A percentile compares a stretch with the other conserved stretches of the same genome.
Conservation (phyloP, 352 stramenopile species). For the Globisporangium abappressorium region DNA sequence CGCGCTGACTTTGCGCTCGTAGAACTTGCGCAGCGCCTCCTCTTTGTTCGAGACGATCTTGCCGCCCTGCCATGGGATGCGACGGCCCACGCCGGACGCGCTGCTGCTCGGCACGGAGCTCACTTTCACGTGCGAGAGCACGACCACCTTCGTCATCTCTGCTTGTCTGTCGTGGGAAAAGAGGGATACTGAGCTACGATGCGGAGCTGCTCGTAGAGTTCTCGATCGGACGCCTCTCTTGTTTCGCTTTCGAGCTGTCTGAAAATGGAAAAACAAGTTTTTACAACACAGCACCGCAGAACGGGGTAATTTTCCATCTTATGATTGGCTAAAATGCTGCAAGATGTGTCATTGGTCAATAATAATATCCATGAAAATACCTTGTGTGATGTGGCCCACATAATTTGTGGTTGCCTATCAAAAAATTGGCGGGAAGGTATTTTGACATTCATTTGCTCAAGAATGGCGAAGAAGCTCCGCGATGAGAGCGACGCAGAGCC, state of each 20-base stretch:
- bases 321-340: too few relatives aligned
- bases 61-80: slow-evolving; percentile 75
- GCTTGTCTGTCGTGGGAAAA: background rate
- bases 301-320: background rate
- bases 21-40: slow-evolving; percentile 84
- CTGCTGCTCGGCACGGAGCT: slow-evolving; percentile 25
- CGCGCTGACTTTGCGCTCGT: slow-evolving; percentile 63
- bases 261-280: background rate
- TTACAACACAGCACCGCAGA: background rate
- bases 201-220: background rate
- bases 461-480: slow-evolving; percentile 7
- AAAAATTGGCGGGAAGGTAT: background rate
- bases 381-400: background rate
- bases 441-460: slow-evolving; percentile 5
- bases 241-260: background rate
- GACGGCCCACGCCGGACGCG: slow-evolving; percentile 19
- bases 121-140: slow-evolving; percentile 72
- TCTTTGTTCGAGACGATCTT: slow-evolving; percentile 86
- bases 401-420: background rate
- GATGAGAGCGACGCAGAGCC: slow-evolving; percentile 7
- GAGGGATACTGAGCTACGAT: background rate
- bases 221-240: background rate
- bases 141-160: slow-evolving; percentile 34
- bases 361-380: background rate
- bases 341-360: background rate